Evolutionary conservation across 2,329 filamentous ascomycete genomes (phyloP), one percentile per base, ranked within the genome.

Genomic region (Dryadomyces sulphureus): DNA sequence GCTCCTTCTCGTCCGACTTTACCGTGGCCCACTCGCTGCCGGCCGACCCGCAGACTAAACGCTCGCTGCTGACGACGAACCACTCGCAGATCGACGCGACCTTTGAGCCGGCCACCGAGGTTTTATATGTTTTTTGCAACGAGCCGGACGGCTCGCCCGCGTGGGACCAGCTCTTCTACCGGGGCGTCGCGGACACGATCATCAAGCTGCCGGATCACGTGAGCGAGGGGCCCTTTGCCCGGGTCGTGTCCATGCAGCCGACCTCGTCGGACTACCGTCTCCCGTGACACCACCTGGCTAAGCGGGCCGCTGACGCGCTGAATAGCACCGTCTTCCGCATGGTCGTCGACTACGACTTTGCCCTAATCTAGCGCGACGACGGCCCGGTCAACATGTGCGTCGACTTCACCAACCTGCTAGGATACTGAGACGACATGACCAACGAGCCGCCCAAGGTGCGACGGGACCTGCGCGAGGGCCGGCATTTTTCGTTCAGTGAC

Each of bases 271-370:
- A 5, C 4, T 39, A 39, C 20, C 5, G 4, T 7, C 20, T 39
- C 11, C 36, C 36, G 9, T 5, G 8, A 4, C 36, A 39, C n/a
- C 36, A 39, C n/a, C n/a, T 20, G n/a, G 11, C 11, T 14, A 21
- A 19, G 36, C 36, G 36, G 5, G 7, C 17, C 11, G 17, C 20
- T 12, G 8, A 20, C 32, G 9, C 5, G 16, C 22, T 41, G 11
- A 24, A 41, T 9, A 41, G 24, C 40, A 41, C 22, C 3, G 40
- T 41, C 16, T 41, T n/a, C 14, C 40, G 40, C 40, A 1, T 41
- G 12, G 40, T 17, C 14, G 30, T 41, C n/a, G 40, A 41, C 40
- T 41, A 41, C 40, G n/a, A 41, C 40, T 41, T 41, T 8, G 24
- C 40, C 22, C 22, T 24, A 22, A 41, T 41, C 24, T 30, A 41